Evolutionary conservation across 768 basidiomycete species (phyloP).

Genomic region (Boletales sp.): DNA sequence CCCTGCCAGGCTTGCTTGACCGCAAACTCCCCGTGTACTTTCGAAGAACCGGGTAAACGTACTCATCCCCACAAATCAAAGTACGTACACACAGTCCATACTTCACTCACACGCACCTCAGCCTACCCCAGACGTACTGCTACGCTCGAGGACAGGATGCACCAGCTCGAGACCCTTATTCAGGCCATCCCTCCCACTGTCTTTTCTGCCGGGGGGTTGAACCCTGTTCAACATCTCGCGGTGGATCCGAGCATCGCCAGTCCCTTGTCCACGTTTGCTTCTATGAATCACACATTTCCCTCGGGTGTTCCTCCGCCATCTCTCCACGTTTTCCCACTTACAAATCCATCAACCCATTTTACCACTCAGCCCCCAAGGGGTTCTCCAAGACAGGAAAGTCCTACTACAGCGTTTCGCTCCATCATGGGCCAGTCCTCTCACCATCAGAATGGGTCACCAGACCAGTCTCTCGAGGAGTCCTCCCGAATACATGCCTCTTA

Average conservation of each 20-base stretch:
- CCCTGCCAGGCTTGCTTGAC: conserved; percentile 87
- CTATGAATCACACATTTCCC: conserved; percentile 39
- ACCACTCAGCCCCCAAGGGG: conserved; percentile 41
- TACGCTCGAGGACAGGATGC: conserved; percentile 85
- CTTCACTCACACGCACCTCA: conserved; percentile 7
- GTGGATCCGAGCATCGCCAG: conserved; percentile 30
- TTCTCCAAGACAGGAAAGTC: conserved; percentile 46
- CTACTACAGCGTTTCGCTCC: conserved; percentile 38
- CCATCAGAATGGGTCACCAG: conserved; percentile 24
- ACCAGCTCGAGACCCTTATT: conserved; percentile 80
- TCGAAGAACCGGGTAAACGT: conserved; percentile 83
- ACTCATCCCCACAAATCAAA: conserved; percentile 88
- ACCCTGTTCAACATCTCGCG: conserved; percentile 33
- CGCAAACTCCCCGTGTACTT: conserved; percentile 77
- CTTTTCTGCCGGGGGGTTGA: conserved; percentile 57
- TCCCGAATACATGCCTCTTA: conserved; percentile 73
- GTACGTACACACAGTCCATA: conserved; percentile 40
- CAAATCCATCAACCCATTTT: conserved; percentile 79
- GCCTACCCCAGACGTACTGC: conserved; percentile 57
- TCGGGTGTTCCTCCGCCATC: conserved; percentile 76
- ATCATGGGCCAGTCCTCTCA: conserved; percentile 36
- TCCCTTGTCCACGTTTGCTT: conserved; percentile 38
- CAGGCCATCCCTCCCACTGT: conserved; percentile 81
- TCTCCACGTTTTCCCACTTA: conserved; percentile 72
- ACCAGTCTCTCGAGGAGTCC: conserved; percentile 53